Evolutionary conservation across 2,329 filamentous ascomycete species (phyloP).

Genomic region (Hymenoscyphus fructigenus): DNA sequence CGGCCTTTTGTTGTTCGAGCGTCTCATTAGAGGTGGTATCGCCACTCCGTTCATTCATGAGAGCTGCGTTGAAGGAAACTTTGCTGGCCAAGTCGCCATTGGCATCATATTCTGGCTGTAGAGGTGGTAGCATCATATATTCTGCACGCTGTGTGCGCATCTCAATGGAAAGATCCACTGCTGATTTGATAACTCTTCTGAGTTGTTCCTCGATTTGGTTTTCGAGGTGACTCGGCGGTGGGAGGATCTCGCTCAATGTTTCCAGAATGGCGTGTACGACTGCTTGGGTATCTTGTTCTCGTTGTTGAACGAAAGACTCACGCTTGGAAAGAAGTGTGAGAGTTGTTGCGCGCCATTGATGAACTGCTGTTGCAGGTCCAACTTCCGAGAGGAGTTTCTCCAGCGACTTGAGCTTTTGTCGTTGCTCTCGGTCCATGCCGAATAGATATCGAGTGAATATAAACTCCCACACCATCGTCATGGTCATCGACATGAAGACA

Average conservation of each 20-base stretch:
- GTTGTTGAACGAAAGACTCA: conserved; percentile 76
- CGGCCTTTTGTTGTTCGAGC: conserved; percentile 70
- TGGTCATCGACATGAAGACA: conserved; percentile 97
- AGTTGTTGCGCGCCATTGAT: conserved; percentile 95
- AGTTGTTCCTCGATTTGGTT: conserved; percentile 80
- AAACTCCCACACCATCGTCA: conserved; percentile 99
- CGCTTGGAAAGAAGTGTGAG: conserved; percentile 83
- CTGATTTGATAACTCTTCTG: conserved; percentile 81
- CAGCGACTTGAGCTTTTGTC: conserved; percentile 93
- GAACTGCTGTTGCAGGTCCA: conserved; percentile 83
- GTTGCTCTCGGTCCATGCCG: conserved; percentile 96
- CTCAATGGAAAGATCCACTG: conserved; percentile 87
- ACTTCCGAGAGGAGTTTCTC: conserved; percentile 91
- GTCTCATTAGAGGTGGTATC: conserved; percentile 70
- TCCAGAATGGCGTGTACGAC: conserved; percentile 90
- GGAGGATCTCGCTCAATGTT: conserved; percentile 79
- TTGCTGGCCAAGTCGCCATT: conserved; percentile 87
- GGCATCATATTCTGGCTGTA: conserved; percentile 91
- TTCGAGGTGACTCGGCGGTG: conserved; percentile 80
- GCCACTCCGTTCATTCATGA: conserved; percentile 91
- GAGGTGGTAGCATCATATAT: conserved; percentile 96
- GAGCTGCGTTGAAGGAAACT: conserved; percentile 84
- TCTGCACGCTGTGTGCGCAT: conserved; percentile 97
- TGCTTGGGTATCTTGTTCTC: conserved; percentile 87
- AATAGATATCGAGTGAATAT: conserved; percentile 98